Evolutionary conservation across 441 rosid species (phyloP).

Genomic region (Gossypium schwendimanii): DNA sequence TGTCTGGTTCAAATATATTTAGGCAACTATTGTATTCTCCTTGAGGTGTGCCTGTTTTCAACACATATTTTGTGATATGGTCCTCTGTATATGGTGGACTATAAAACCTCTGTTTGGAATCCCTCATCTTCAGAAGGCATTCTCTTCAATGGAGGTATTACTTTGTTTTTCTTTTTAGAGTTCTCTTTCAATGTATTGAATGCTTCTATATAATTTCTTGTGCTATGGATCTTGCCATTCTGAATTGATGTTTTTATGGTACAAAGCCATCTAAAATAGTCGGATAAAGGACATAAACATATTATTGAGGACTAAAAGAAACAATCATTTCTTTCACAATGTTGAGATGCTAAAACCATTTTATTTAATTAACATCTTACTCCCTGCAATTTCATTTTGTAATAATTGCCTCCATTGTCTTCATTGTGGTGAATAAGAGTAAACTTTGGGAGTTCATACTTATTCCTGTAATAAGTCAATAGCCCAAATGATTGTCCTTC

Average conservation of each 20-base stretch:
- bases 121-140: slow-evolving; percentile 39
- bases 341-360: neutral
- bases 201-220: slow-evolving; percentile 9
- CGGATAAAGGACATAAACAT: neutral
- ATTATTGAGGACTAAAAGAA: neutral
- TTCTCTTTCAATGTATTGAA: neutral
- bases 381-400: neutral
- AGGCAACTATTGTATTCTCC: slow-evolving; percentile 42
- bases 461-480: neutral
- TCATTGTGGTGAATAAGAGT: neutral
- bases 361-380: neutral
- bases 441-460: neutral
- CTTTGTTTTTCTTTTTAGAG: slow-evolving; percentile 5
- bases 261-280: neutral
- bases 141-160: slow-evolving; percentile 44
- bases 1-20: slow-evolving; percentile 20
- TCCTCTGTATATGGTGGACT: slow-evolving; percentile 74
- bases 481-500: neutral
- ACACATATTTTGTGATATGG: slow-evolving; percentile 30
- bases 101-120: slow-evolving; percentile 41
- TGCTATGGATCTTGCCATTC: neutral
- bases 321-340: neutral
- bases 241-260: neutral
- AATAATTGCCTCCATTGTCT: neutral
- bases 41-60: slow-evolving; percentile 31